phyloP scores from a whole-genome alignment of 1,284 basidiomycete genomes.

The Lentinus polychrous region DNA sequence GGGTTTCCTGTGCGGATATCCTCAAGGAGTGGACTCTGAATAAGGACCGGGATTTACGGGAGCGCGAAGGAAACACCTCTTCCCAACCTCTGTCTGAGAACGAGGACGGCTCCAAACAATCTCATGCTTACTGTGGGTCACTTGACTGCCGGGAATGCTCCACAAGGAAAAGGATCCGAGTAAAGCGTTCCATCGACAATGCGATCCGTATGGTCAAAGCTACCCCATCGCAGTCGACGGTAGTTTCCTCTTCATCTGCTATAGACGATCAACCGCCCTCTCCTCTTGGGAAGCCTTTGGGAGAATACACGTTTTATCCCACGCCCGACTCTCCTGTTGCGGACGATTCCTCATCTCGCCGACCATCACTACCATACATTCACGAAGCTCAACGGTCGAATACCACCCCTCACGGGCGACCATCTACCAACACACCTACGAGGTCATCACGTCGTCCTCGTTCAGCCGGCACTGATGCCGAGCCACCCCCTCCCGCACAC shows the following conservation, averaged over 20 bases:
- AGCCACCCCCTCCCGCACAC: conserved; percentile 18
- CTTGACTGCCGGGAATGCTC: conserved; percentile 28
- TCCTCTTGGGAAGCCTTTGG: conserved; percentile 28
- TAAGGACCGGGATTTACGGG: conserved; percentile 49
- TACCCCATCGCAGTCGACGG: conserved; percentile 27
- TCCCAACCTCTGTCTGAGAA: conserved; percentile 11
- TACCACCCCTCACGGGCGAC: conserved; percentile 28
- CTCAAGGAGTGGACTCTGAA: conserved; percentile 49
- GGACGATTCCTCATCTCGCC: conserved; percentile 19
- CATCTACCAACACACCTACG: conserved; percentile 25
- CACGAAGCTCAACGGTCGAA: conserved; percentile 24
- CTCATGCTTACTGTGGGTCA: conserved; percentile 15
- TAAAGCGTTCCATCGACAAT: conserved; percentile 60
- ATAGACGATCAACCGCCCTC: conserved; percentile 26
- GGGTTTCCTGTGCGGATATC: conserved; percentile 56
- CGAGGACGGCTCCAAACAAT: conserved; percentile 11
- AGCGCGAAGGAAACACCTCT: conserved; percentile 19
- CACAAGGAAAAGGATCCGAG: conserved; percentile 38
- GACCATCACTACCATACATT: conserved; percentile 32
- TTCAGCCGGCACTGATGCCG: conserved; percentile 51
- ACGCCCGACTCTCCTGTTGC: conserved; percentile 16
- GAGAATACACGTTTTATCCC: conserved; percentile 20
- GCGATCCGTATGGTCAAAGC: conserved; percentile 49
- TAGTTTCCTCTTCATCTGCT: conserved; percentile 19
- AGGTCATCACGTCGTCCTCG: conserved; percentile 38